phyloP scores from a whole-genome alignment of 148 eudicot genomes.

The Fagopyrum homotropicum region DNA sequence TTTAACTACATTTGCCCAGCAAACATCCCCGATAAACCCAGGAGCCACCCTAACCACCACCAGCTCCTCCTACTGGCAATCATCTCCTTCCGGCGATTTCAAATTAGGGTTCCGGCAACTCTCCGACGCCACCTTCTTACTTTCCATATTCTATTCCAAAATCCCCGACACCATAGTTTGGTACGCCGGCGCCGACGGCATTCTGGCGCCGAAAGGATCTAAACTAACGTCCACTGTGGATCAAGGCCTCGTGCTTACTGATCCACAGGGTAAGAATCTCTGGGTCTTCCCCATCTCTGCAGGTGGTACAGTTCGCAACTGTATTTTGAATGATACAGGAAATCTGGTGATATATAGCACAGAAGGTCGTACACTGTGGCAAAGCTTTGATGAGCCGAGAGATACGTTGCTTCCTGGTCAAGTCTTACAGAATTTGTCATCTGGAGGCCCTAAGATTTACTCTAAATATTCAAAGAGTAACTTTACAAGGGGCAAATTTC shows the following conservation, averaged over 20 bases:
- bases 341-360: constrained; percentile 27
- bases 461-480: constrained; percentile 27
- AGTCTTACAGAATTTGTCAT: not conserved
- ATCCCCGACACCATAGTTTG: constrained; percentile 46
- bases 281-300: constrained; percentile 15
- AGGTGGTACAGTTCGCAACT: constrained; percentile 4
- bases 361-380: constrained; percentile 20
- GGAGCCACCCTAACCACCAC: constrained; percentile 21
- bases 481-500: constrained; percentile 40
- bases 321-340: constrained; percentile 41
- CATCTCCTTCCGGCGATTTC: constrained; percentile 52
- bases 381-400: constrained; percentile 34
- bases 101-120: constrained; percentile 39
- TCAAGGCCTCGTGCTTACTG: constrained; percentile 35
- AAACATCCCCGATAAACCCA: not conserved
- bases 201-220: constrained; percentile 28
- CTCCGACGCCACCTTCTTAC: constrained; percentile 23
- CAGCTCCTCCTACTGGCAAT: constrained; percentile 24
- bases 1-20: not conserved
- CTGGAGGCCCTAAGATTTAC: constrained; percentile 9
- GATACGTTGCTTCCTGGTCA: constrained; percentile 46
- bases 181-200: constrained; percentile 25
- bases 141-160: constrained; percentile 44
- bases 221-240: constrained; percentile 21
- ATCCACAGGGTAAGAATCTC: constrained; percentile 28